A percentile compares a stretch with the other conserved stretches of the same genome.
These are phyloP conservation scores for Trichomonas gallinae DNA, from an alignment of 208 protist genomes.

Conservation along the genomic window DNA sequence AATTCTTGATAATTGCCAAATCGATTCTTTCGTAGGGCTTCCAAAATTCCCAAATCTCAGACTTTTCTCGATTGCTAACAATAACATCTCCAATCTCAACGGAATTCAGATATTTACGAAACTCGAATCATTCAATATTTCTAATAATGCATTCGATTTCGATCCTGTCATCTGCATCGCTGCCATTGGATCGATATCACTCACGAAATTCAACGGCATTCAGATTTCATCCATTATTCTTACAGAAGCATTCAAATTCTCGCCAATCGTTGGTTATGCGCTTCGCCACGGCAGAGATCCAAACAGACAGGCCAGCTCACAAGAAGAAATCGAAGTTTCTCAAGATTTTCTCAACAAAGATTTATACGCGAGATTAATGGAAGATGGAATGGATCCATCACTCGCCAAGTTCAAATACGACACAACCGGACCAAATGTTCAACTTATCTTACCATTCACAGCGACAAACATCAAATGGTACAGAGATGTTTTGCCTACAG, in stretches of 20 bases:
- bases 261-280: neutral
- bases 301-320: neutral
- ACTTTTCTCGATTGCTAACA: neutral
- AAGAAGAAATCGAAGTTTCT: neutral
- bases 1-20: neutral
- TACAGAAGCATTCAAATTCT: neutral
- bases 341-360: neutral
- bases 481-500: neutral
- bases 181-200: neutral
- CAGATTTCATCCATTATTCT: neutral
- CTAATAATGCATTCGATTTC: neutral
- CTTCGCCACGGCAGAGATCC: neutral
- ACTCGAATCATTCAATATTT: neutral
- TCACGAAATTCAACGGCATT: neutral
- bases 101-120: neutral
- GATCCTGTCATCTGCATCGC: neutral
- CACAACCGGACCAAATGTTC: neutral
- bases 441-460: neutral
- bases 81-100: neutral
- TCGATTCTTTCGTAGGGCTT: neutral
- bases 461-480: neutral
- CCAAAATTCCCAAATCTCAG: neutral
- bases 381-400: neutral
- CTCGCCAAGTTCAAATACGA: neutral
- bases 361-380: neutral